Base-by-base conservation (phyloP, 495 filamentous ascomycete species). In the Parathielavia appendiculata region DNA sequence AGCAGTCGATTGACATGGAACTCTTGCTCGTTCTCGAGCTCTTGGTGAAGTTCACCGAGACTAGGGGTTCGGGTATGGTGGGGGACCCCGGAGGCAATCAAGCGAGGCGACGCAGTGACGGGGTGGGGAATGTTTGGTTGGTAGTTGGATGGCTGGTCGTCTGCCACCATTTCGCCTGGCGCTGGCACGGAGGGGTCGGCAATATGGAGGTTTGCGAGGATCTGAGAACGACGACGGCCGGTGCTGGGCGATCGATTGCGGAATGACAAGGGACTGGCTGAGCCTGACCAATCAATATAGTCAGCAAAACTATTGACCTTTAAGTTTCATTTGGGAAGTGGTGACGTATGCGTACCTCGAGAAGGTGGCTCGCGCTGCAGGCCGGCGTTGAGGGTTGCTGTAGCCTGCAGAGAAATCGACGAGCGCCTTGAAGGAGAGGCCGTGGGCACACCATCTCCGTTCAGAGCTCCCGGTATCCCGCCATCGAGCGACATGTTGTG, bases 11-110 rank as follows among this genome's bases (percentile, higher is more conserved):
- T 97, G 71, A 98, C 93, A 74, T 96, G 92, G 12, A 85, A 90
- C 72, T 98, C 93, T 71, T 96, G 92, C 69, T 98, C 93, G 50
- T 87, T 88, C 72, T 98, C 93, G 8, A 97, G 77, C 68, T 96
- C 90, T 65, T 98, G 92, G 67, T 97, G 92, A 39, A 98, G 78
- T 72, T 97, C 92, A n/a, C 92, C 92, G 45, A 97, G 72, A 56
- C 89, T 95, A 1, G 91, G 91, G 10, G 88, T 75, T 11, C 80
- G 76, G 54, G 70, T 69, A 60, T 89, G 87, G 61, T 85, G 83
- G 9, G 83, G 81, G 59, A 84, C 81, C 19, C 79, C 78, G 13
- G 74, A 79, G 35, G 73, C 73, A 47, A 63, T 40, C 30, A 85
- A 77, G 36, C 81, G 75, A 14, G 86, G 84, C 36, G 82, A 87